These are phyloP conservation scores for Populus hybrid DNA, from an alignment of 441 rosid species.

Conservation along the genomic window DNA sequence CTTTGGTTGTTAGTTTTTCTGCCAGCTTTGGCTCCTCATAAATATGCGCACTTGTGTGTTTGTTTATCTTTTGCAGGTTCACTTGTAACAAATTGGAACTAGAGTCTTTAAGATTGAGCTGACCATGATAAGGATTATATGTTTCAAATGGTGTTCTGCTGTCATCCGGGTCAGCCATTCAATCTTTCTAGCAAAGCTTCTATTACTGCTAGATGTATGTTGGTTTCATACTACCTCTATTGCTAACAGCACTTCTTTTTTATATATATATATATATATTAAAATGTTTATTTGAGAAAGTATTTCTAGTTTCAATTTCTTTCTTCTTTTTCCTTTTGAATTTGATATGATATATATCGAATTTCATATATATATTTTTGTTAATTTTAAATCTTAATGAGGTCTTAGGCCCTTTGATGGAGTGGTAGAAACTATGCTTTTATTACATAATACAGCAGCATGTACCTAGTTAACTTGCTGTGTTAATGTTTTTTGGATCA, in stretches of 20 bases:
- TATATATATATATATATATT: slow-evolving; percentile 11
- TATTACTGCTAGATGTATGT: slow-evolving; percentile 53
- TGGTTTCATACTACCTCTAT: slow-evolving; percentile 41
- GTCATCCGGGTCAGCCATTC: slow-evolving; percentile 21
- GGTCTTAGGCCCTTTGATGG: slow-evolving; percentile 6
- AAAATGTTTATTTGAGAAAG: slow-evolving; percentile 22
- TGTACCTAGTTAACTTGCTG: slow-evolving; percentile 3
- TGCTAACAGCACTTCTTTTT: slow-evolving; percentile 21
- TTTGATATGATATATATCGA: not conserved
- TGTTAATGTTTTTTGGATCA: slow-evolving; percentile 4
- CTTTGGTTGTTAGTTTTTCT: slow-evolving; percentile 41
- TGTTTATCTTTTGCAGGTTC: slow-evolving; percentile 72
- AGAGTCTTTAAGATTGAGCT: slow-evolving; percentile 37
- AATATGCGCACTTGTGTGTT: slow-evolving; percentile 43
- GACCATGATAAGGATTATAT: slow-evolving; percentile 48
- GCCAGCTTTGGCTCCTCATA: slow-evolving; percentile 42
- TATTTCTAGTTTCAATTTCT: slow-evolving; percentile 9
- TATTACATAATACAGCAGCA: not conserved
- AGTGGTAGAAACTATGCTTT: not conserved
- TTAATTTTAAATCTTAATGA: not conserved
- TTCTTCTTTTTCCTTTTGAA: slow-evolving; percentile 1
- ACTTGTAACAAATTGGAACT: slow-evolving; percentile 44
- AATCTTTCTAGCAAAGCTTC: not conserved
- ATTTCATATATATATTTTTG: not conserved
- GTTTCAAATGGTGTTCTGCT: slow-evolving; percentile 48